A percentile compares a stretch with the other conserved stretches of the same genome.
phyloP scores from a whole-genome alignment of 129 eudicot species.

The Helianthus annuus region DNA sequence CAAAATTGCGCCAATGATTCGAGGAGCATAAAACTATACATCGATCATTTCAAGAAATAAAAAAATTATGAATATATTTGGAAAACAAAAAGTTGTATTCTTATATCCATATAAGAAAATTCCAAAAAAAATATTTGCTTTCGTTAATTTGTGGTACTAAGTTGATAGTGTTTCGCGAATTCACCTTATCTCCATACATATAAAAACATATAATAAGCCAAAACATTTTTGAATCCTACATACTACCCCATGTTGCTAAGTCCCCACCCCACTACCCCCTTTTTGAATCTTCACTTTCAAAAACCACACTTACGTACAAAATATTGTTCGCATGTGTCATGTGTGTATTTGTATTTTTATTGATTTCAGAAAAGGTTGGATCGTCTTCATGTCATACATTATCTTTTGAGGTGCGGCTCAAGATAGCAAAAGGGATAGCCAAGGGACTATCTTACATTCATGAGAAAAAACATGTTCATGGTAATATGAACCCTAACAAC shows the following conservation, averaged over 20 bases:
- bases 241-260: constrained; percentile 1
- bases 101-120: background rate
- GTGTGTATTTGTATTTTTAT: background rate
- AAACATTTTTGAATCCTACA: constrained; percentile 1
- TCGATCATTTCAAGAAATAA: too few species aligned
- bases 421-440: constrained; percentile 87
- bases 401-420: constrained; percentile 62
- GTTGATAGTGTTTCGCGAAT: constrained; percentile 3
- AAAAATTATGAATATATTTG: background rate
- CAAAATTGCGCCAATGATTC: too few species aligned
- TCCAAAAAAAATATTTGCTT: background rate
- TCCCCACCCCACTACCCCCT: background rate
- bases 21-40: too few species aligned
- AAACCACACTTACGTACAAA: background rate
- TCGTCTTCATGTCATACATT: constrained; percentile 50
- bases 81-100: background rate
- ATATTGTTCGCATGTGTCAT: background rate
- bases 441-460: constrained; percentile 74
- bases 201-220: constrained; percentile 34
- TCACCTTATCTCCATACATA: constrained; percentile 33
- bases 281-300: too few species aligned
- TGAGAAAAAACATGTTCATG: constrained; percentile 84
- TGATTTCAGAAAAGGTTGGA: constrained; percentile 53
- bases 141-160: constrained; percentile 26
- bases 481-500: constrained; percentile 90